phyloP scores from a whole-genome alignment of 257 asterid genomes.

The Fraxinus pennsylvanica region DNA sequence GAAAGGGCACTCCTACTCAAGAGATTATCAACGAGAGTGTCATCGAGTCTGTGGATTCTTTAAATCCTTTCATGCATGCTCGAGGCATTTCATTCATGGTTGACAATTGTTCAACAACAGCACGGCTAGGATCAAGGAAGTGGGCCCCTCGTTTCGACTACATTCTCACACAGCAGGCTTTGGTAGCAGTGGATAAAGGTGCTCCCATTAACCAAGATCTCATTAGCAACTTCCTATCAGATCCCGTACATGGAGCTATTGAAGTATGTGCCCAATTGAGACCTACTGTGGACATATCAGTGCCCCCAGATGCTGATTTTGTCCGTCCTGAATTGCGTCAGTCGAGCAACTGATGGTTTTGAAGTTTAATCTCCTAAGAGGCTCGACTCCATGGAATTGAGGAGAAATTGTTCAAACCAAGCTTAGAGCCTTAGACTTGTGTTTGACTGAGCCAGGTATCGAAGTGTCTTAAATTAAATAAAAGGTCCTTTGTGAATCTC shows the following conservation, averaged over 20 bases:
- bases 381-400: neutral
- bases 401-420: constrained; percentile 13
- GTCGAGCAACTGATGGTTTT: constrained; percentile 40
- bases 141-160: constrained; percentile 96
- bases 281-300: constrained; percentile 93
- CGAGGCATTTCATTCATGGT: constrained; percentile 97
- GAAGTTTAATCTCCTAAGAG: neutral
- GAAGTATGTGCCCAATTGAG: constrained; percentile 85
- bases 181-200: constrained; percentile 68
- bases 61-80: constrained; percentile 96
- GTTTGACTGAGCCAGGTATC: constrained; percentile 9
- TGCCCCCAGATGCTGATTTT: constrained; percentile 84
- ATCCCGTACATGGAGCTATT: constrained; percentile 81
- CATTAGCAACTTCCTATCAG: constrained; percentile 82
- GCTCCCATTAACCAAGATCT: constrained; percentile 75
- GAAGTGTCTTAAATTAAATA: neutral
- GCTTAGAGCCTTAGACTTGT: neutral
- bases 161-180: constrained; percentile 86
- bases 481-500: neutral
- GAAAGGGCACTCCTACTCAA: constrained; percentile 89
- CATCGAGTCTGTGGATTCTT: constrained; percentile 85
- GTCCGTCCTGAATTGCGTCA: constrained; percentile 91
- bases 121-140: constrained; percentile 86
- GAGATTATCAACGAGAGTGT: constrained; percentile 92
- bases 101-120: constrained; percentile 95